Conservation (phyloP, 331 rosid species). For the Acacia pycnantha region DNA sequence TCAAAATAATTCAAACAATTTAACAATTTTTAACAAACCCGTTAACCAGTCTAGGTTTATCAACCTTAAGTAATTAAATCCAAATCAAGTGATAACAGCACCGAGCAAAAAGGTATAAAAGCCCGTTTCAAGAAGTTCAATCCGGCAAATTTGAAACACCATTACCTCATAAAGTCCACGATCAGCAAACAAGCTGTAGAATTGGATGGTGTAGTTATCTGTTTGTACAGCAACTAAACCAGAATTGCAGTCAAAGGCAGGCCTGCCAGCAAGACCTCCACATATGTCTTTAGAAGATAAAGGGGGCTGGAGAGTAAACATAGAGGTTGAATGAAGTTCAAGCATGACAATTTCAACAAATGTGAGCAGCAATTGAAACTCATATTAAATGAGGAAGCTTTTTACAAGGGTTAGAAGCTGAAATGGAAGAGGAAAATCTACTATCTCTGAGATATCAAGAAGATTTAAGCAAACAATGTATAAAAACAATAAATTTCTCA, state of each 20-base stretch:
- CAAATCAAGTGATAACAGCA: neutral
- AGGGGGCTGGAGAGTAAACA: conserved; percentile 59
- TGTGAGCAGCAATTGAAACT: neutral
- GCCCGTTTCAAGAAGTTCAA: conserved; percentile 14
- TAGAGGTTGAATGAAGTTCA: conserved; percentile 15
- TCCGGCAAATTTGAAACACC: conserved; percentile 11
- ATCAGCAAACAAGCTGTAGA: conserved; percentile 84
- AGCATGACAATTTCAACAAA: conserved; percentile 4
- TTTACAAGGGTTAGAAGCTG: neutral
- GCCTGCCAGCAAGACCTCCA: conserved; percentile 46
- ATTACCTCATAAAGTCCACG: conserved; percentile 81
- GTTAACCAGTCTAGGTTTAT: neutral
- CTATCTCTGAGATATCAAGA: neutral
- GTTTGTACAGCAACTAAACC: conserved; percentile 79
- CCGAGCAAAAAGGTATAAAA: neutral
- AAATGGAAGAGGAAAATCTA: neutral
- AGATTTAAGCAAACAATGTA: neutral
- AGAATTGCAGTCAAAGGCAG: conserved; percentile 67
- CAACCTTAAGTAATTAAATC: neutral
- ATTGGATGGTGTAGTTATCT: conserved; percentile 77
- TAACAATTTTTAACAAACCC: neutral
- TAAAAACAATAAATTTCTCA: neutral
- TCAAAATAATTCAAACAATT: neutral
- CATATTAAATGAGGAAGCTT: neutral
- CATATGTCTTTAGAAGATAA: conserved; percentile 53